Evolutionary conservation across 495 filamentous ascomycete species (phyloP).

Genomic region (Aspergillus olivimuriae): DNA sequence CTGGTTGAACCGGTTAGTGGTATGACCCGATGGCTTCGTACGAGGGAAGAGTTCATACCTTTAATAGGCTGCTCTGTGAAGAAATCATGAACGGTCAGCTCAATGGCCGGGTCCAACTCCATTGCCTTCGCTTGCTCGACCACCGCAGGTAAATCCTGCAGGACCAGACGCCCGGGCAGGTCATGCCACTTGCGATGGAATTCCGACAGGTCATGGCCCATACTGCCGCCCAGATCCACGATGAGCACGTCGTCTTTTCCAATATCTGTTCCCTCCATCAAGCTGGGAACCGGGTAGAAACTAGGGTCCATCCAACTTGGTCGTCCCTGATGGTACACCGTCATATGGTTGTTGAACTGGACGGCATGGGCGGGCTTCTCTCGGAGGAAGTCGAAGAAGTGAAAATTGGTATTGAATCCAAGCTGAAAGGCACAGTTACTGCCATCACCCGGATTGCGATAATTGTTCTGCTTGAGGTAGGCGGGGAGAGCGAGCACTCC

Average conservation of each 20-base stretch:
- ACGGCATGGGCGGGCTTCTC: constrained; percentile 17
- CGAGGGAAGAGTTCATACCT: constrained; percentile 28
- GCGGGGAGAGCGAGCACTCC: no score
- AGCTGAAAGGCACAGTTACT: constrained; percentile 25
- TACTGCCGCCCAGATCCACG: constrained; percentile 31
- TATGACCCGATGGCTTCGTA: neutral
- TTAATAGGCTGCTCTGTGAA: constrained; percentile 39
- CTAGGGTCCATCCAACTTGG: constrained; percentile 46
- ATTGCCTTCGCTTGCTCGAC: constrained; percentile 6
- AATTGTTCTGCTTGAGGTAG: neutral
- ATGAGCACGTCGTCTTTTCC: constrained; percentile 17
- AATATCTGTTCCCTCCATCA: constrained; percentile 18
- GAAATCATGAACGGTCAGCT: constrained; percentile 41
- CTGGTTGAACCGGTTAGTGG: no score
- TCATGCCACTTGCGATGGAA: constrained; percentile 27
- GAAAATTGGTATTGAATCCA: constrained; percentile 23
- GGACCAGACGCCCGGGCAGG: constrained; percentile 21
- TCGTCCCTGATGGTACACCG: constrained; percentile 40
- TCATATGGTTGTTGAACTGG: constrained; percentile 48
- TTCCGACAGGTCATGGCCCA: constrained; percentile 24
- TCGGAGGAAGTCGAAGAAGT: constrained; percentile 29
- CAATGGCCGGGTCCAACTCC: constrained; percentile 20
- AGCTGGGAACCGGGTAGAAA: constrained; percentile 49
- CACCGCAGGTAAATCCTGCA: constrained; percentile 29
- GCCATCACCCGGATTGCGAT: constrained; percentile 15